Conservation (phyloP, 768 basidiomycete species). For the Chiua virens region DNA sequence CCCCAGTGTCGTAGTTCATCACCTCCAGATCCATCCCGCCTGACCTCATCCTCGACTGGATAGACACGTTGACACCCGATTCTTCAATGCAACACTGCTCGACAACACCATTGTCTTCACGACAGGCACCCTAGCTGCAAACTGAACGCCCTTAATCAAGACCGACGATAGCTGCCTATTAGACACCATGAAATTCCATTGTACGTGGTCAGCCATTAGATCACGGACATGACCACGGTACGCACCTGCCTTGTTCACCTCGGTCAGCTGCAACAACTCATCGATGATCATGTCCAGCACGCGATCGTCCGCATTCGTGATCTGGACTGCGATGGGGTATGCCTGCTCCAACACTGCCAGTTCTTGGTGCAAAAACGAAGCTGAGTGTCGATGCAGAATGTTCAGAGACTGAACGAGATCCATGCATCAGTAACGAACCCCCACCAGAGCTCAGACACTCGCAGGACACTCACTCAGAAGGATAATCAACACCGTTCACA, state of each 20-base stretch:
- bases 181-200: constrained; percentile 63
- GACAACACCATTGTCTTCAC: constrained; percentile 64
- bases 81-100: constrained; percentile 61
- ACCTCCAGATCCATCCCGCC: background rate
- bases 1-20: constrained; percentile 36
- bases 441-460: constrained; percentile 20
- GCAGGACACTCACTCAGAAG: constrained; percentile 53
- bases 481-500: constrained; percentile 53
- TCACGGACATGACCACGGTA: background rate
- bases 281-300: constrained; percentile 70
- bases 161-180: constrained; percentile 65
- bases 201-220: background rate
- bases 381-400: constrained; percentile 55
- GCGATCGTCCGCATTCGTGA: constrained; percentile 71
- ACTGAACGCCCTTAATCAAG: constrained; percentile 69
- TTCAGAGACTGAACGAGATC: constrained; percentile 51
- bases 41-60: constrained; percentile 56
- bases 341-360: constrained; percentile 83
- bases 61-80: constrained; percentile 79
- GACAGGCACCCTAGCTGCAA: constrained; percentile 53
- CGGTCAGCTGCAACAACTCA: constrained; percentile 76
- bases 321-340: constrained; percentile 68
- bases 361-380: constrained; percentile 56
- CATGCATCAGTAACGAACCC: background rate
- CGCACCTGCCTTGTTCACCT: constrained; percentile 73